Conservation (phyloP, 768 basidiomycete genomes). For the Hortiboletus campestris region DNA sequence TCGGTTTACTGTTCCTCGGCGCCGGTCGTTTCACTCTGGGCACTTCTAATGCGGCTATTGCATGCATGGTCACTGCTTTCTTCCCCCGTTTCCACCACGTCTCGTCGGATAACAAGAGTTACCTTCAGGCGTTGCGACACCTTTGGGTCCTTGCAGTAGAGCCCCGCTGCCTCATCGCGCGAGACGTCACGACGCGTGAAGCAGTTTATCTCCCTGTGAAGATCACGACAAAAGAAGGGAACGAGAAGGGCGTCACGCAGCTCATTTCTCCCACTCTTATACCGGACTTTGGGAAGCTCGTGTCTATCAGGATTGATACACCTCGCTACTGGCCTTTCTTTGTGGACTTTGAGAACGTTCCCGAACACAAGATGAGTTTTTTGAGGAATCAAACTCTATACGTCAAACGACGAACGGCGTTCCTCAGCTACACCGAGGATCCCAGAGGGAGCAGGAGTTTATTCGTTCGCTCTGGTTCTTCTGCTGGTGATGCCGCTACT, state of each 20-base stretch:
- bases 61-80: constrained; percentile 85
- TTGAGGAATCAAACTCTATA: constrained; percentile 79
- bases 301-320: constrained; percentile 85
- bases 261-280: constrained; percentile 92
- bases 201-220: constrained; percentile 92
- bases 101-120: constrained; percentile 85
- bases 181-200: constrained; percentile 89
- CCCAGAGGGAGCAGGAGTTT: constrained; percentile 90
- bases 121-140: constrained; percentile 90
- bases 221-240: constrained; percentile 71
- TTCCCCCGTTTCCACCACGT: constrained; percentile 83
- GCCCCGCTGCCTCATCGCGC: constrained; percentile 86
- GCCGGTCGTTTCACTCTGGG: constrained; percentile 91
- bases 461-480: constrained; percentile 84
- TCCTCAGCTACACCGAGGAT: constrained; percentile 91
- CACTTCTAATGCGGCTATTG: constrained; percentile 88
- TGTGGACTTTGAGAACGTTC: constrained; percentile 69
- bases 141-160: constrained; percentile 96
- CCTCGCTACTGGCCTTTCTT: constrained; percentile 95
- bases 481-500: constrained; percentile 78
- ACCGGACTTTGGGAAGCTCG: constrained; percentile 79
- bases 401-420: constrained; percentile 90
- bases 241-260: constrained; percentile 62
- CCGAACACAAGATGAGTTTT: constrained; percentile 66
- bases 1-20: constrained; percentile 91